Percentiles rank a stretch among this genome's conserved stretches.
Conservation (phyloP, 352 stramenopile species). For the Globisporangium spiculum region DNA sequence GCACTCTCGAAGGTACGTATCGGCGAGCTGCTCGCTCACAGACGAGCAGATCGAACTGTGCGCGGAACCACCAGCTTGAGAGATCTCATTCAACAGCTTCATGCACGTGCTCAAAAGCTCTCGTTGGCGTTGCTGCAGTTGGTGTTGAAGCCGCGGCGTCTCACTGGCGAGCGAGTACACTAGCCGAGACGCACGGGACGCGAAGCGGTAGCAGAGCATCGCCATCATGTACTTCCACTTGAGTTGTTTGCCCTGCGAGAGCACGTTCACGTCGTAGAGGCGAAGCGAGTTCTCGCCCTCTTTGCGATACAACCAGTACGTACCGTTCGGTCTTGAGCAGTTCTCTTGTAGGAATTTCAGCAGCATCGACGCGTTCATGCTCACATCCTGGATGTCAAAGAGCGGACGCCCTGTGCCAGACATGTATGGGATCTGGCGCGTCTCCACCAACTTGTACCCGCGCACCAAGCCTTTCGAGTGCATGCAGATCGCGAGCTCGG, state of each 20-base stretch:
- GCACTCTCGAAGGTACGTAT: constrained; percentile 76
- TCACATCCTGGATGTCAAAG: constrained; percentile 85
- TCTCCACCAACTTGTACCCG: constrained; percentile 84
- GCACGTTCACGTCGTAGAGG: constrained; percentile 80
- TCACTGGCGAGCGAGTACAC: constrained; percentile 56
- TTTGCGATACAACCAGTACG: constrained; percentile 82
- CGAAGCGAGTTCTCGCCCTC: constrained; percentile 76
- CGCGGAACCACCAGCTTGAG: constrained; percentile 45
- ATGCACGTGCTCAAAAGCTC: constrained; percentile 78
- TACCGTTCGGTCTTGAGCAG: constrained; percentile 76
- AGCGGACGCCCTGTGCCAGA: constrained; percentile 51
- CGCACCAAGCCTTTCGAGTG: constrained; percentile 83
- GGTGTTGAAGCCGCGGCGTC: constrained; percentile 50
- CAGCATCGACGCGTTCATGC: constrained; percentile 84
- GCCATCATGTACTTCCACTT: constrained; percentile 92
- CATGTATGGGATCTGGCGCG: constrained; percentile 80
- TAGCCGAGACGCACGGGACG: constrained; percentile 62
- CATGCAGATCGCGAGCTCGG: constrained; percentile 84
- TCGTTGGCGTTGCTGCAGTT: constrained; percentile 70
- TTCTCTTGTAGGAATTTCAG: constrained; percentile 87
- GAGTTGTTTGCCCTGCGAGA: constrained; percentile 79
- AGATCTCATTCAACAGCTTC: constrained; percentile 69
- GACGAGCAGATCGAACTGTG: constrained; percentile 80
- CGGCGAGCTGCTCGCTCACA: constrained; percentile 76
- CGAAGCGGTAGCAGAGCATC: constrained; percentile 88